A percentile compares a stretch with the other conserved stretches of the same genome.
Evolutionary conservation across 2,329 filamentous ascomycete genomes (phyloP).

Genomic region (Neofusicoccum cordaticola): DNA sequence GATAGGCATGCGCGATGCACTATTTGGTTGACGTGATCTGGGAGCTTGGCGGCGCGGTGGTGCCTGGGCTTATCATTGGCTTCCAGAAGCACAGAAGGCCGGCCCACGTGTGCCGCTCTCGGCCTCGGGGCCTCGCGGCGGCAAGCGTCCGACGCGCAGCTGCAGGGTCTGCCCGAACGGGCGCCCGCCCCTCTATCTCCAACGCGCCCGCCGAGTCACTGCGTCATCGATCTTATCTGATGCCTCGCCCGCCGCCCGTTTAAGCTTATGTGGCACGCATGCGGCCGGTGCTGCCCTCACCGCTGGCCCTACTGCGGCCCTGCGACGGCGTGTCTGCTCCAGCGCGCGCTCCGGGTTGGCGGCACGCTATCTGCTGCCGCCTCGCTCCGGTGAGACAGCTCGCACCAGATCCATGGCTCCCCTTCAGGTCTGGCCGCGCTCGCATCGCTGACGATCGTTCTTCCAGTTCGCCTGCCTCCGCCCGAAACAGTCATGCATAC

Average conservation of each 20-base stretch:
- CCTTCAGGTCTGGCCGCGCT: background rate
- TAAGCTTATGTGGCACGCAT: background rate
- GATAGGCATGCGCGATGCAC: slow-evolving; percentile 12
- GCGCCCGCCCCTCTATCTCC: background rate
- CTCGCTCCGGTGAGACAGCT: background rate
- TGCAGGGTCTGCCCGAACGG: background rate
- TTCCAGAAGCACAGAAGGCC: background rate
- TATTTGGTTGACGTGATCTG: slow-evolving; percentile 13
- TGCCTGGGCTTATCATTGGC: background rate
- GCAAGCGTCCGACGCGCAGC: too few species aligned
- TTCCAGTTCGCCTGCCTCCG: too few species aligned
- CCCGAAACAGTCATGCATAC: too few species aligned
- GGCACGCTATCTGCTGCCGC: slow-evolving; percentile 1
- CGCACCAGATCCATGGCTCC: background rate
- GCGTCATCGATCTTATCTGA: slow-evolving; percentile 13
- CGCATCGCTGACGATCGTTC: background rate
- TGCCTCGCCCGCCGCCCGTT: background rate
- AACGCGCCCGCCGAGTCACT: background rate
- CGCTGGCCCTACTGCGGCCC: background rate
- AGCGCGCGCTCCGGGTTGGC: background rate
- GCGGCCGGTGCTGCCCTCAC: background rate
- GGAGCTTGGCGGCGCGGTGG: background rate
- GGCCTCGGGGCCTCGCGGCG: background rate
- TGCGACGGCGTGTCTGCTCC: background rate
- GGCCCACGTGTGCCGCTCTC: background rate